Evolutionary conservation across 352 stramenopile genomes (phyloP).

Genomic region (Globisporangium spiculum): DNA sequence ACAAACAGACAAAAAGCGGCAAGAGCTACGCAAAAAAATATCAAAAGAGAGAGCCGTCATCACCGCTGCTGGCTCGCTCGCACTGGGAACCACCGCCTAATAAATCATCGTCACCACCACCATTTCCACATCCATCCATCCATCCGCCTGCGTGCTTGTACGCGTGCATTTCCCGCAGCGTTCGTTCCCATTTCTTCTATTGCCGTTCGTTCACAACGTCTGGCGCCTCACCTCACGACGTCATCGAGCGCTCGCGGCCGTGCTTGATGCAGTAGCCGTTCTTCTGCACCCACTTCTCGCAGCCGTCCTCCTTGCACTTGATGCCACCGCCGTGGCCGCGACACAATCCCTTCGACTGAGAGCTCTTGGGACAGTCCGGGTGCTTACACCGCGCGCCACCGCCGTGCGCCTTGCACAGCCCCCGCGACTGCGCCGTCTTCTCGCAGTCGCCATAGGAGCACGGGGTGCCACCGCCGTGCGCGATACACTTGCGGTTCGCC

Average conservation of each 20-base stretch:
- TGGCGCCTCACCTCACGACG: slow-evolving; percentile 28
- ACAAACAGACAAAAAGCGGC: not conserved
- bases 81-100: slow-evolving; percentile 5
- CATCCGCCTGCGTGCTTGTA: not conserved
- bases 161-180: not conserved
- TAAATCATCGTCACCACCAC: slow-evolving; percentile 13
- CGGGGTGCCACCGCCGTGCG: slow-evolving; percentile 77
- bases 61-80: not conserved
- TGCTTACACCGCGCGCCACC: slow-evolving; percentile 81
- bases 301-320: slow-evolving; percentile 85
- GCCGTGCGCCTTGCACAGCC: slow-evolving; percentile 82
- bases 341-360: slow-evolving; percentile 78
- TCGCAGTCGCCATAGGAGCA: slow-evolving; percentile 86
- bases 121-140: slow-evolving; percentile 8
- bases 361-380: slow-evolving; percentile 84
- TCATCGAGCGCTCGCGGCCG: slow-evolving; percentile 69
- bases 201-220: not conserved
- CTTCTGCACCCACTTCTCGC: slow-evolving; percentile 89
- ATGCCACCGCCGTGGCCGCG: slow-evolving; percentile 81
- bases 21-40: not conserved
- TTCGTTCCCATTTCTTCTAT: not conserved
- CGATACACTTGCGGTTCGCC: slow-evolving; percentile 87
- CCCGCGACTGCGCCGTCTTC: slow-evolving; percentile 84
- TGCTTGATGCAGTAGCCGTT: slow-evolving; percentile 90
- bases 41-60: not conserved